Evolutionary conservation across 257 asterid genomes (phyloP).

Genomic region (Scutellaria minor): DNA sequence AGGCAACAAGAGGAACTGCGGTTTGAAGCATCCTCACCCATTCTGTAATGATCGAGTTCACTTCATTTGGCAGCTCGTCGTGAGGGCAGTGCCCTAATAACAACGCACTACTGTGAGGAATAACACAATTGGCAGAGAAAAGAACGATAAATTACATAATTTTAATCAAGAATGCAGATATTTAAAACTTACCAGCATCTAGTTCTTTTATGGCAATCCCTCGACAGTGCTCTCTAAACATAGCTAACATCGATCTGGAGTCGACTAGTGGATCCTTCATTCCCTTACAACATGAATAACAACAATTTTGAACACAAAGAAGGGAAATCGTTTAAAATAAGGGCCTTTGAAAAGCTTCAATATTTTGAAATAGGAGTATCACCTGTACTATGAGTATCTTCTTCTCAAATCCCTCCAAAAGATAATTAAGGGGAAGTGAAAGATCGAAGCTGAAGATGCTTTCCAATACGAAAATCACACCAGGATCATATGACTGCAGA

Average conservation of each 20-base stretch:
- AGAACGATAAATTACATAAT: background rate
- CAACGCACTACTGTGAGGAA: constrained; percentile 29
- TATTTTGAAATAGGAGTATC: background rate
- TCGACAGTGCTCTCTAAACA: constrained; percentile 63
- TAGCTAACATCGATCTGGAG: constrained; percentile 58
- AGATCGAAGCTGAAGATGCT: constrained; percentile 88
- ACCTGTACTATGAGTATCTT: constrained; percentile 79
- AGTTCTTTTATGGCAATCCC: constrained; percentile 66
- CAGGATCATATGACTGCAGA: constrained; percentile 83
- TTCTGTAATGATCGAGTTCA: constrained; percentile 65
- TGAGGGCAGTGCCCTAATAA: constrained; percentile 94
- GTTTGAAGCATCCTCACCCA: constrained; percentile 65
- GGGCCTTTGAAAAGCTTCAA: constrained; percentile 21
- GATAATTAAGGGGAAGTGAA: constrained; percentile 82
- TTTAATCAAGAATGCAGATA: constrained; percentile 6
- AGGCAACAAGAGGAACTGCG: constrained; percentile 39
- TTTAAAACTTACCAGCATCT: constrained; percentile 64
- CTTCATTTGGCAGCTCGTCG: constrained; percentile 83
- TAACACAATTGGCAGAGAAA: background rate
- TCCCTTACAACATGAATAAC: constrained; percentile 59
- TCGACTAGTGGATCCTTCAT: constrained; percentile 79
- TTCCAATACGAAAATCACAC: constrained; percentile 71
- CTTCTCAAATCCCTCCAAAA: constrained; percentile 64
- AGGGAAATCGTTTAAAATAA: background rate
- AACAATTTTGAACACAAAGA: background rate